Evolutionary conservation across 139 green algal genomes (phyloP).

Genomic region (Eudorina sp.): DNA sequence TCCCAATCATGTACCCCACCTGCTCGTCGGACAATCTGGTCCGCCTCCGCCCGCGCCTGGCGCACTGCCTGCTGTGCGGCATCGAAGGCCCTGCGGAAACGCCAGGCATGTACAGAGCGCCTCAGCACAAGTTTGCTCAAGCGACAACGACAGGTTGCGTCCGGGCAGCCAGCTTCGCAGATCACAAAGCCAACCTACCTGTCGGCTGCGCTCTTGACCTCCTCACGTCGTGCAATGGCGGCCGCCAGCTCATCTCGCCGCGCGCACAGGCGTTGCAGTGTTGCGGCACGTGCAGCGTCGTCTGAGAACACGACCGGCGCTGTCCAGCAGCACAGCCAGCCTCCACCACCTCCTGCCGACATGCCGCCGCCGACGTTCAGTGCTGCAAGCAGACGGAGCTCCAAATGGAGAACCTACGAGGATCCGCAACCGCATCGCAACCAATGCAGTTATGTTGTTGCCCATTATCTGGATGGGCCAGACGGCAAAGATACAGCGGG

Average conservation of each 20-base stretch:
- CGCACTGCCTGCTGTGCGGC: not conserved
- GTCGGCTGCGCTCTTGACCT: not conserved
- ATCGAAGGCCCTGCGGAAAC: not conserved
- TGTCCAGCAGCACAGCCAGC: slow-evolving; percentile 57
- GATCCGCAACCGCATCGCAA: too few relatives aligned
- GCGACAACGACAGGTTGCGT: too few relatives aligned
- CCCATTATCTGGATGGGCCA: too few relatives aligned
- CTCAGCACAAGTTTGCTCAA: too few relatives aligned
- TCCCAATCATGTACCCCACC: too few relatives aligned
- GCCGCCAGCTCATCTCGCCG: slow-evolving; percentile 7
- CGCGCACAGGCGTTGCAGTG: slow-evolving; percentile 62
- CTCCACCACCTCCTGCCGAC: not conserved
- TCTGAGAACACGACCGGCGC: slow-evolving; percentile 77
- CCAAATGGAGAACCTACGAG: slow-evolving; percentile 26
- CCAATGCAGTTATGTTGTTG: too few relatives aligned
- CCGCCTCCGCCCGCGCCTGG: not conserved
- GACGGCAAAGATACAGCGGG: too few relatives aligned
- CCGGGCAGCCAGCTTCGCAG: too few relatives aligned
- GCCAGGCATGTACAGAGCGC: too few relatives aligned
- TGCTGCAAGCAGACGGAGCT: slow-evolving; percentile 22
- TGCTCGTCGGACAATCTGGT: not conserved
- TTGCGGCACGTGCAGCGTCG: slow-evolving; percentile 66
- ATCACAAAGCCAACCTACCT: slow-evolving; percentile 10
- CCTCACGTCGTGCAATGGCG: not conserved
- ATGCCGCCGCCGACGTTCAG: not conserved